Conservation (phyloP, 2,329 filamentous ascomycete species). For the Botryotinia globosa region DNA sequence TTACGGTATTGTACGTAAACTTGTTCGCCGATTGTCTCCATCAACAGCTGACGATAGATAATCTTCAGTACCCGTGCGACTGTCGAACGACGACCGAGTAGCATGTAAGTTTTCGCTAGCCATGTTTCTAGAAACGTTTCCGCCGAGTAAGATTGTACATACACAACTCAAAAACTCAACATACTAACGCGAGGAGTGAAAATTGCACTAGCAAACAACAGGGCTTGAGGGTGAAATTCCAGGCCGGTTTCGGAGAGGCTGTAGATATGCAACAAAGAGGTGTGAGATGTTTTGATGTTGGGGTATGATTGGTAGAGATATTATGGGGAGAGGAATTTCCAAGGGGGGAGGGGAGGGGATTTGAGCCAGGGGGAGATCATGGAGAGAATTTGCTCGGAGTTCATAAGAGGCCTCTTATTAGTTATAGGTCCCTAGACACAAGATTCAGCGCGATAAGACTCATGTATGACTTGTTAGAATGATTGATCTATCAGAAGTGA, state of each 20-base stretch:
- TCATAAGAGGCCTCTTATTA: rapidly evolving
- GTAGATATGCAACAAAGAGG: background rate
- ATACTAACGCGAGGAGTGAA: background rate
- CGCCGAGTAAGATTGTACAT: too few relatives aligned
- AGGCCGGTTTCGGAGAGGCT: background rate
- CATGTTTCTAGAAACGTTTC: too few relatives aligned
- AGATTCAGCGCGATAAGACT: rapidly evolving
- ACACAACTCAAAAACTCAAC: background rate
- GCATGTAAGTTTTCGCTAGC: too few relatives aligned
- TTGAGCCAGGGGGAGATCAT: background rate
- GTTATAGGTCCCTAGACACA: rapidly evolving
- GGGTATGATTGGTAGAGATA: background rate
- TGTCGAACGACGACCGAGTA: too few relatives aligned
- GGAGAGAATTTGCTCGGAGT: background rate
- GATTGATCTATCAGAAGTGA: background rate
- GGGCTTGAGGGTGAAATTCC: background rate
- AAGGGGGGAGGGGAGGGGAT: background rate
- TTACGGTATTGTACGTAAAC: too few relatives aligned
- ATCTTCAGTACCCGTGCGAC: too few relatives aligned
- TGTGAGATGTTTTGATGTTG: background rate
- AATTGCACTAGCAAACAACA: background rate
- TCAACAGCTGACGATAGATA: too few relatives aligned
- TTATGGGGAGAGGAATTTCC: background rate
- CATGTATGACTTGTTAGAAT: background rate
- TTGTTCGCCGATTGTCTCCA: too few relatives aligned